These are phyloP conservation scores for Balamuthia mandrillaris DNA, from an alignment of 208 protist species.

Conservation along the genomic window DNA sequence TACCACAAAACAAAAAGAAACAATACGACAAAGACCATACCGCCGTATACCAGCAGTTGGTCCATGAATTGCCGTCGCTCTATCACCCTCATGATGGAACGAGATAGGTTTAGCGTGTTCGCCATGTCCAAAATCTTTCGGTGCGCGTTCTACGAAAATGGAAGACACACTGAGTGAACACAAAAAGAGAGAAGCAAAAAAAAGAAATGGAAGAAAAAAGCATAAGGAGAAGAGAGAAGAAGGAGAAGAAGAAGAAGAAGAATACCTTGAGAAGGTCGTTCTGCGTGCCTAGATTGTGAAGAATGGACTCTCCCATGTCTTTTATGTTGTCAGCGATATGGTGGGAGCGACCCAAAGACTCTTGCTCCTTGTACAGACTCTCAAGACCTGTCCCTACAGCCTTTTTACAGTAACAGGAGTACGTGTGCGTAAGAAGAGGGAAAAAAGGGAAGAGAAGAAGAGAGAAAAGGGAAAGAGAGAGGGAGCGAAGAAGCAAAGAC, in stretches of 20 bases:
- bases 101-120: constrained; percentile 19
- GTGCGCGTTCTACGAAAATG: background rate
- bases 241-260: background rate
- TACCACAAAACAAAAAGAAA: constrained; percentile 9
- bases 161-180: background rate
- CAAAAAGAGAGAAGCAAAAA: background rate
- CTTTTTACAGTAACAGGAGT: background rate
- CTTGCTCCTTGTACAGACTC: constrained; percentile 7
- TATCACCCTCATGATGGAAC: constrained; percentile 22
- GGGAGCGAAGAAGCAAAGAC: background rate
- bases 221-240: background rate
- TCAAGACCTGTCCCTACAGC: background rate
- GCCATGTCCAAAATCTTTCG: background rate
- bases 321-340: constrained; percentile 6
- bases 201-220: background rate
- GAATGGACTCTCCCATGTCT: constrained; percentile 16
- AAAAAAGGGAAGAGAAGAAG: background rate
- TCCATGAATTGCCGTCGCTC: constrained; percentile 29
- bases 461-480: background rate
- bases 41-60: constrained; percentile 22
- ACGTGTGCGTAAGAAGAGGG: background rate
- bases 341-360: background rate
- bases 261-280: constrained; percentile 28
- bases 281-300: background rate
- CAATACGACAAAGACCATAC: background rate